Conservation (phyloP, 176 grass and related monocot genomes). For the Otatea glauca region DNA sequence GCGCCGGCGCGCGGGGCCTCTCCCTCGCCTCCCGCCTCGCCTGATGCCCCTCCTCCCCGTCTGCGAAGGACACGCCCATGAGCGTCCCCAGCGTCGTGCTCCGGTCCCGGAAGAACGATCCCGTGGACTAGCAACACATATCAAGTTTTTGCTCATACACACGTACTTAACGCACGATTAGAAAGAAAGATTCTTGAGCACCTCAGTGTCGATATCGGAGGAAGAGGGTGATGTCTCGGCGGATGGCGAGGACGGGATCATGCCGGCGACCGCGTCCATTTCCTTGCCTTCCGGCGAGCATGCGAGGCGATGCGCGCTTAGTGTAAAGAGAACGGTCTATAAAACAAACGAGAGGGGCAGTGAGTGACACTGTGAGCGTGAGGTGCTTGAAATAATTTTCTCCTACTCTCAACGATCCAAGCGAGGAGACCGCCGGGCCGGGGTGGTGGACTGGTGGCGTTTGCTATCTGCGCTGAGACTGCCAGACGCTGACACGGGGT, state of each 20-base stretch:
- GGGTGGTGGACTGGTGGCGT: background rate
- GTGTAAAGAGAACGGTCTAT: no score
- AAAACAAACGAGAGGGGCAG: background rate
- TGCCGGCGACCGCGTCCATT: constrained; percentile 57
- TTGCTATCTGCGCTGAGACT: background rate
- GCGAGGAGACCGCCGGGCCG: background rate
- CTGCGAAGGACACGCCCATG: constrained; percentile 79
- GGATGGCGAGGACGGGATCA: constrained; percentile 72
- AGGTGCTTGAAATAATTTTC: background rate
- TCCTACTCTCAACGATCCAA: background rate
- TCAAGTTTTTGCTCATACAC: background rate
- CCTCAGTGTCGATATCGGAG: constrained; percentile 92
- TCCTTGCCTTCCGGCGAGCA: constrained; percentile 17
- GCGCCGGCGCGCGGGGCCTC: background rate
- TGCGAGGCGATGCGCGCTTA: background rate
- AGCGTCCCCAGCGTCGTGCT: constrained; percentile 97
- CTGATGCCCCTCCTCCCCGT: constrained; percentile 14
- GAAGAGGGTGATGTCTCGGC: constrained; percentile 74
- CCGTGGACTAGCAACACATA: constrained; percentile 66
- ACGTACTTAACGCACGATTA: background rate
- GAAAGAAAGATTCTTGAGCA: constrained; percentile 5
- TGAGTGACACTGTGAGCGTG: background rate
- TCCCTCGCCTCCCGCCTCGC: background rate
- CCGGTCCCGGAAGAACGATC: constrained; percentile 88
- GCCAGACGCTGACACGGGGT: constrained; percentile 14